Conservation (phyloP, 2,329 filamentous ascomycete genomes). For the Albifimbria verrucaria region DNA sequence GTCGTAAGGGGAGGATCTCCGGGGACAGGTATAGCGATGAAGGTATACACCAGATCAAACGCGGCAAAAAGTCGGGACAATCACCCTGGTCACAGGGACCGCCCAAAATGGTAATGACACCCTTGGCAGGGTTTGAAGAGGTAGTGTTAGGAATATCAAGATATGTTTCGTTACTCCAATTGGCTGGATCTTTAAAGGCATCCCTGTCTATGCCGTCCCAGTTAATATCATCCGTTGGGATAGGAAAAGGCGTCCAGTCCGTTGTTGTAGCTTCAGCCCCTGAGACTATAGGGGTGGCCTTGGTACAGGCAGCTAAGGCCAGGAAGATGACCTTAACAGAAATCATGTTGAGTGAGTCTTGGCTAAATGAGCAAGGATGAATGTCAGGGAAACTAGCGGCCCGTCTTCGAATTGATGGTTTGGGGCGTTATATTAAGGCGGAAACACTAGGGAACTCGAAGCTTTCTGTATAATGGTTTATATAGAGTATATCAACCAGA, state of each 20-base stretch:
- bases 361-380: not conserved
- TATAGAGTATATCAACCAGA: no score
- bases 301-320: not conserved
- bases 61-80: conserved; percentile 8
- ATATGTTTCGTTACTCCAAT: not conserved
- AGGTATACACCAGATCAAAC: conserved; percentile 10
- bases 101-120: not conserved
- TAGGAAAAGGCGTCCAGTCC: not conserved
- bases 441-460: no score
- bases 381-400: no score
- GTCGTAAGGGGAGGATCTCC: no score
- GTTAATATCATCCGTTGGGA: not conserved
- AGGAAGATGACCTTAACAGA: not conserved
- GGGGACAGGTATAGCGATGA: no score
- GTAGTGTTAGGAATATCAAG: not conserved
- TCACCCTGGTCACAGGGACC: conserved; percentile 7
- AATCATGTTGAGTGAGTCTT: not conserved
- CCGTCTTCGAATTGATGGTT: no score
- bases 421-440: no score
- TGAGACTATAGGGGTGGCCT: not conserved
- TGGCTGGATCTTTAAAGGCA: not conserved
- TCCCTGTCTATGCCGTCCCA: not conserved
- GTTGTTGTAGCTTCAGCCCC: not conserved
- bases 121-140: not conserved
- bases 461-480: no score